A percentile compares a stretch with the other conserved stretches of the same genome.
These are phyloP conservation scores for Phytophthora pistaciae DNA, from an alignment of 352 stramenopile species.

Conservation along the genomic window DNA sequence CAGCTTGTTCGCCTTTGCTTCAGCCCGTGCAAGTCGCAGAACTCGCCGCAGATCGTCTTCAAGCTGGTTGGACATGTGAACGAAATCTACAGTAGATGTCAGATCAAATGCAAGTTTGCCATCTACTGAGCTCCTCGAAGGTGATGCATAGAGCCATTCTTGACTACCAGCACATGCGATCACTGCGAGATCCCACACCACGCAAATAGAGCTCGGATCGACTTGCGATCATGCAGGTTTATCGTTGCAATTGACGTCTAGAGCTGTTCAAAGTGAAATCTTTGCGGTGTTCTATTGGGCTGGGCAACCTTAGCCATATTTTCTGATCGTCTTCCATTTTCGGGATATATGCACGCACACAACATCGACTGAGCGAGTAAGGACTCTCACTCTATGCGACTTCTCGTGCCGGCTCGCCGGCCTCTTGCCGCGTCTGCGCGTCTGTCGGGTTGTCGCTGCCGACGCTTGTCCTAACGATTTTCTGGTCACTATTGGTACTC, in stretches of 20 bases:
- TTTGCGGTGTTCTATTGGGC: constrained; percentile 29
- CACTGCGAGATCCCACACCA: constrained; percentile 13
- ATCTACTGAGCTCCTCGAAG: neutral
- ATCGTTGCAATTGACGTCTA: neutral
- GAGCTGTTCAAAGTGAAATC: constrained; percentile 17
- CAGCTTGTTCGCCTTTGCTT: constrained; percentile 25
- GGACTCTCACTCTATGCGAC: constrained; percentile 32
- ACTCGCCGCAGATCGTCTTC: constrained; percentile 72
- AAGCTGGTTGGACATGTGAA: constrained; percentile 38
- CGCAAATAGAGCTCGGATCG: constrained; percentile 21
- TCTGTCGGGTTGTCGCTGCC: constrained; percentile 27
- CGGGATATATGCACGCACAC: constrained; percentile 28
- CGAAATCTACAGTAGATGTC: neutral
- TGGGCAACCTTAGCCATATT: constrained; percentile 29
- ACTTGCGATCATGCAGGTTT: constrained; percentile 12
- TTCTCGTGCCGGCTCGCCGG: constrained; percentile 57
- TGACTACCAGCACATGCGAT: constrained; percentile 6
- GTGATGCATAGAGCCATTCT: constrained; percentile 14
- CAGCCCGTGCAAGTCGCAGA: constrained; percentile 49
- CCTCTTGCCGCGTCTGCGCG: constrained; percentile 48
- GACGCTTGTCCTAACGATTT: constrained; percentile 33
- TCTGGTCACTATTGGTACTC: constrained; percentile 26
- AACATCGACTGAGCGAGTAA: constrained; percentile 17
- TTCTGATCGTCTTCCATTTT: constrained; percentile 26
- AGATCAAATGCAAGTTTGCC: constrained; percentile 7